Percentiles rank a stretch among this genome's conserved stretches.
Evolutionary conservation across 2,329 filamentous ascomycete genomes (phyloP).

Genomic region (Xylaria sp.): DNA sequence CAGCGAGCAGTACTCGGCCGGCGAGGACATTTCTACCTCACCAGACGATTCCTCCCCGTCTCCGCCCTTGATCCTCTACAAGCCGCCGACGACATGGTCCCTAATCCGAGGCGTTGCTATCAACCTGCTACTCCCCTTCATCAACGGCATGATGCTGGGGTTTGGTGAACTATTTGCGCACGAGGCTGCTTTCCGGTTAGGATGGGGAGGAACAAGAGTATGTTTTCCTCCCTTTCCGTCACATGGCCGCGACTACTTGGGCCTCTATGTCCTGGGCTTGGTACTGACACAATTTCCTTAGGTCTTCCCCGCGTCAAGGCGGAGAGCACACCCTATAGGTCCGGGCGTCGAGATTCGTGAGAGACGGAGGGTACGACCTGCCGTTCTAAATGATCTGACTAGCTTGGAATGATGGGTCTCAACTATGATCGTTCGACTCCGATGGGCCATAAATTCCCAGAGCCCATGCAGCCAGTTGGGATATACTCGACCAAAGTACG

Average conservation of each 20-base stretch:
- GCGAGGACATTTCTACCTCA: slow-evolving; percentile 70
- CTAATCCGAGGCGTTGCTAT: slow-evolving; percentile 90
- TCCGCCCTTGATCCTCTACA: slow-evolving; percentile 84
- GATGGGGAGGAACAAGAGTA: slow-evolving; percentile 96
- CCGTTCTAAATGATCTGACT: slow-evolving; percentile 70
- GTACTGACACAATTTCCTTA: slow-evolving; percentile 46
- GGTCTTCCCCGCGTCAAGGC: slow-evolving; percentile 69
- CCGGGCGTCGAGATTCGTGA: slow-evolving; percentile 86
- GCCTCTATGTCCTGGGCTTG: not conserved
- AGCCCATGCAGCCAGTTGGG: not conserved
- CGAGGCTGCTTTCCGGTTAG: slow-evolving; percentile 90
- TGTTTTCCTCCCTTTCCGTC: slow-evolving; percentile 42
- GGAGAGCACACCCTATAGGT: slow-evolving; percentile 75
- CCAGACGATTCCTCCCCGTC: slow-evolving; percentile 71
- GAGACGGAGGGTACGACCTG: slow-evolving; percentile 66
- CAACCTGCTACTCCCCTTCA: slow-evolving; percentile 93
- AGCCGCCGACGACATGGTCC: slow-evolving; percentile 87
- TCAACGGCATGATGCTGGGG: slow-evolving; percentile 98
- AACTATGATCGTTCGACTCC: not conserved
- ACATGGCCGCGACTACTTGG: not conserved
- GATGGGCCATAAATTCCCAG: not conserved
- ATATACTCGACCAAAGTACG: not conserved
- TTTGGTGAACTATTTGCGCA: slow-evolving; percentile 98
- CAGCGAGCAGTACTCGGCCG: slow-evolving; percentile 82
- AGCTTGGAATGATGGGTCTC: slow-evolving; percentile 69